phyloP scores from a whole-genome alignment of 2,329 filamentous ascomycete species.

The Fusarium hainanense region DNA sequence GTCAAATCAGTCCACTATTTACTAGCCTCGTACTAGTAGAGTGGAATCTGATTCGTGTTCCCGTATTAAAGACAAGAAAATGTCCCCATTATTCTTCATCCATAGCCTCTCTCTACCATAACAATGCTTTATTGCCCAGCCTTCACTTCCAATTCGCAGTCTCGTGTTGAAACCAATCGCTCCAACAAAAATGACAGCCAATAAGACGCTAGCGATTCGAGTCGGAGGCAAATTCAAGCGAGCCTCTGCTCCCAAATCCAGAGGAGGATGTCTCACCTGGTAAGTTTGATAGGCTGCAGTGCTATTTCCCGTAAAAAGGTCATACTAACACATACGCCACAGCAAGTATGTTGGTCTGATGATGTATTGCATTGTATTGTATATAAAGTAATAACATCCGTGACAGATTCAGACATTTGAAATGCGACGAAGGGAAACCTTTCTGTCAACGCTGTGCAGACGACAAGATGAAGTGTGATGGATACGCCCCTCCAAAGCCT shows the following conservation, averaged over 20 bases:
- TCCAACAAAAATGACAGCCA: constrained; percentile 11
- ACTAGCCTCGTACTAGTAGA: neutral
- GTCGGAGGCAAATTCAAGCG: constrained; percentile 10
- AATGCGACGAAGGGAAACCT: constrained; percentile 16
- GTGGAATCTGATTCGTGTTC: neutral
- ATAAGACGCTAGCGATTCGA: neutral
- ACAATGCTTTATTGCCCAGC: neutral
- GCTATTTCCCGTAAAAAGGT: neutral
- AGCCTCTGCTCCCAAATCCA: constrained; percentile 10
- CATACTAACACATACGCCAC: neutral
- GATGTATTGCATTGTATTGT: accelerated
- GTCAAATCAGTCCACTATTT: neutral
- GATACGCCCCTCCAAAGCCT: constrained; percentile 9
- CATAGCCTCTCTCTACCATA: neutral
- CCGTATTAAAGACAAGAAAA: neutral
- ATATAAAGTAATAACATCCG: neutral
- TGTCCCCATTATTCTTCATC: neutral
- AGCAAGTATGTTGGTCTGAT: constrained; percentile 3
- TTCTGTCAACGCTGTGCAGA: constrained; percentile 13
- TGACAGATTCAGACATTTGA: constrained; percentile 4
- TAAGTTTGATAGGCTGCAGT: constrained; percentile 1
- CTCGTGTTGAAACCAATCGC: neutral
- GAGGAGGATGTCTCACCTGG: constrained; percentile 20
- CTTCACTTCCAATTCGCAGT: constrained; percentile 4
- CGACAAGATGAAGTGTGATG: constrained; percentile 21